A percentile compares a stretch with the other conserved stretches of the same genome.
Evolutionary conservation across 768 basidiomycete species (phyloP).

Genomic region (Rhodotorula babjevae): DNA sequence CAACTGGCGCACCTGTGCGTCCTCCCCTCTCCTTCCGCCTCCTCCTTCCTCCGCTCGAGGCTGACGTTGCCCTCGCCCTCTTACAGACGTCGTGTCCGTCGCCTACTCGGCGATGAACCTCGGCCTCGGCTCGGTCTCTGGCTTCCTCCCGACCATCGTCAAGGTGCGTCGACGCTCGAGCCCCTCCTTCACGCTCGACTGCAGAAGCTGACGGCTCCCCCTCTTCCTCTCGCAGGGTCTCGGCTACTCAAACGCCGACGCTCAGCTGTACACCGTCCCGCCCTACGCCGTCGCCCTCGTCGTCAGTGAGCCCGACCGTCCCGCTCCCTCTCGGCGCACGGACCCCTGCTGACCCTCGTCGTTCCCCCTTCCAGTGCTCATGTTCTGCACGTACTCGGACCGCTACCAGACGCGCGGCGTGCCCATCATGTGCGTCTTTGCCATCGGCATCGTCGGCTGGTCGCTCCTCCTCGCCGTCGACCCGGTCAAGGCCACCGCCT

Average conservation of each 20-base stretch:
- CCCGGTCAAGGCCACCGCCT: conserved; percentile 35
- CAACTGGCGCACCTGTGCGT: conserved; percentile 46
- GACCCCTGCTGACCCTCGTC: background rate
- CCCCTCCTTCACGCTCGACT: conserved; percentile 7
- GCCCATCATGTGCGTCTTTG: conserved; percentile 45
- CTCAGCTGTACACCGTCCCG: conserved; percentile 47
- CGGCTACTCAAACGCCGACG: conserved; percentile 43
- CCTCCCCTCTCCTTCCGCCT: too few relatives aligned
- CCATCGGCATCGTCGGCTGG: conserved; percentile 48
- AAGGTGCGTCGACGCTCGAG: conserved; percentile 26
- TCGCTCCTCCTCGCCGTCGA: conserved; percentile 42
- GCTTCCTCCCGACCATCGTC: conserved; percentile 16
- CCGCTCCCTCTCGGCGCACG: background rate
- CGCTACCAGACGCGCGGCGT: conserved; percentile 26
- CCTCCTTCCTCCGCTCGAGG: background rate
- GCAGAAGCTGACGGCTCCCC: background rate
- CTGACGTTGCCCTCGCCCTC: background rate
- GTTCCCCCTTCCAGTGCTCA: conserved; percentile 2
- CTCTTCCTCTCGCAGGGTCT: conserved; percentile 34
- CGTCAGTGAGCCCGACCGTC: background rate
- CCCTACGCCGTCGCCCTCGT: conserved; percentile 49
- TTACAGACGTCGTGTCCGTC: conserved; percentile 12
- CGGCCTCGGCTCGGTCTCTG: conserved; percentile 9
- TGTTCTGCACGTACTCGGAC: conserved; percentile 35
- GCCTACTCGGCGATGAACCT: conserved; percentile 48